Base-by-base conservation (phyloP, 2,329 filamentous ascomycete species). In the Bipolaris gigantea region DNA sequence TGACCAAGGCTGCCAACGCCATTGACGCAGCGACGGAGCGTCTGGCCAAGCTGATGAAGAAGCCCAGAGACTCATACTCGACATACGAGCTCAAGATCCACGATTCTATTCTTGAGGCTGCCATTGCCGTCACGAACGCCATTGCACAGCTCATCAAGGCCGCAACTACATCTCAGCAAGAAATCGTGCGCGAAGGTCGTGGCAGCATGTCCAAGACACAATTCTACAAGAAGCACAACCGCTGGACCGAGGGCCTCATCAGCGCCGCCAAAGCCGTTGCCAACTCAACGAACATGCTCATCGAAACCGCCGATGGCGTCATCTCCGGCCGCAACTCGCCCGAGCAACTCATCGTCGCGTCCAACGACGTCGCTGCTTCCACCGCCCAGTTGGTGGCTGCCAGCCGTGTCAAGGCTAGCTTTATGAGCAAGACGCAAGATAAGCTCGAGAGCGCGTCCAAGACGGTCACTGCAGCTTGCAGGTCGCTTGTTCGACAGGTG, bases 221-320 rank as follows among this genome's bases (percentile, higher is more conserved):
- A 21, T 99, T 99, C 76, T 99, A 99, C 86, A 97, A 97, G 84
- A 97, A 97, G 81, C 97, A 99, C 83, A 99, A 97, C 78, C 86
- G 94, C 48, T 99, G 94, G 94, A 99, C 94, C 0, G 94, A 99
- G 72, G 94, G 94, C 43, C 85, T 99, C 56, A 97, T 99, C 72
- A 96, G 91, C 34, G 94, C 94, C 0, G 93, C 94, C 61, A 99
- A 99, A 79, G 94, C 94, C 0, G 94, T 99, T 16, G 94, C 94
- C 3, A 84, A 84, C 1, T 95, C 92, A 15, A 99, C 94, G 10
- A 97, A 97, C 78, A 94, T 88, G 38, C 85, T 99, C 63, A 99
- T 99, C 69, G 94, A 99, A 81, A 99, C 94, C 6, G 94, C 94
- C 0, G 94, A 99, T 70, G 94, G 93, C 18, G 94, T 99, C 35